A percentile compares a stretch with the other conserved stretches of the same genome.
Conservation (phyloP, 176 grass and related monocot species). For the Avena atlantica region DNA sequence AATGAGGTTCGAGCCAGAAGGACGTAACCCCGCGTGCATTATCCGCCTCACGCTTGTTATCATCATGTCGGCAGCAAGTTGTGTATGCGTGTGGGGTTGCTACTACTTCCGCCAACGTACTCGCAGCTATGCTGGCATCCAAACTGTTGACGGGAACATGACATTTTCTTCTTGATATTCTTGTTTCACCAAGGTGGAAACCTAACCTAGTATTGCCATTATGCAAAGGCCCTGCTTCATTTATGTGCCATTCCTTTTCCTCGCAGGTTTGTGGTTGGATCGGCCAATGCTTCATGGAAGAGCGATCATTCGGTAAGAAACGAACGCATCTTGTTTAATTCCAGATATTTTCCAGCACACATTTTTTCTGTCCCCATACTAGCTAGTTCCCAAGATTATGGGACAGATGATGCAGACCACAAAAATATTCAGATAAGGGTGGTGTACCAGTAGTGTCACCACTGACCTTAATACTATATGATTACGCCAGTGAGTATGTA, state of each 20-base stretch:
- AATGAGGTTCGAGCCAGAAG: constrained; percentile 17
- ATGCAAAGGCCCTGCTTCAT: background rate
- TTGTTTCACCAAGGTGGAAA: background rate
- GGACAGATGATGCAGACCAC: background rate
- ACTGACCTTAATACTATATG: background rate
- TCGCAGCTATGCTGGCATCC: background rate
- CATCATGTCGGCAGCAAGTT: background rate
- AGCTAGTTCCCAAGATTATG: background rate
- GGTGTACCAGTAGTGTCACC: background rate
- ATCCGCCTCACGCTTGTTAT: background rate
- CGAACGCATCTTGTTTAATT: background rate
- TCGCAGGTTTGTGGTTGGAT: constrained; percentile 65
- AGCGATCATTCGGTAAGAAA: constrained; percentile 56
- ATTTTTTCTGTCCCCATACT: background rate
- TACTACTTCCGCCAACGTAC: background rate
- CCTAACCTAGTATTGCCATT: constrained; percentile 22
- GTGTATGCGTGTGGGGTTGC: background rate
- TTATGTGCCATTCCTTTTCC: background rate
- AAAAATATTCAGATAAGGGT: background rate
- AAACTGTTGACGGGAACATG: background rate
- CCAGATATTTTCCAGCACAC: background rate
- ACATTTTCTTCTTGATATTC: background rate
- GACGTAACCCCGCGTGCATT: background rate
- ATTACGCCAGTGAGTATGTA: constrained; percentile 10
- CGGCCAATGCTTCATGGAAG: constrained; percentile 58